A percentile compares a stretch with the other conserved stretches of the same genome.
These are phyloP conservation scores for Colletotrichum cuscutae DNA, from an alignment of 2,329 filamentous ascomycete genomes.

Conservation along the genomic window DNA sequence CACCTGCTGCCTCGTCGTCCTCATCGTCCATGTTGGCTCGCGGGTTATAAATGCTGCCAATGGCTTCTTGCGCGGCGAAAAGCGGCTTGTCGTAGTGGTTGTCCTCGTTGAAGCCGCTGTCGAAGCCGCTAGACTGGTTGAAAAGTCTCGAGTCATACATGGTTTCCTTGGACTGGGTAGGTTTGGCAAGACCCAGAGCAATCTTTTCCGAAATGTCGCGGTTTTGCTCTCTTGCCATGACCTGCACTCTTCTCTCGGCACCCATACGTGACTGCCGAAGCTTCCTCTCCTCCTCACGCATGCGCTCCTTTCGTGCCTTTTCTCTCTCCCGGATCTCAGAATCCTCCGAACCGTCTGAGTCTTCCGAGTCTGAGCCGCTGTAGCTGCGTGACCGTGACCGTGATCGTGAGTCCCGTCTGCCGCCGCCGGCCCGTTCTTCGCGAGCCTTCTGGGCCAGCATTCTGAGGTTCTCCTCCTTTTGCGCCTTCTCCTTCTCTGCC, in stretches of 20 bases:
- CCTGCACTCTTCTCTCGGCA: conserved; percentile 87
- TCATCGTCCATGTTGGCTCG: conserved; percentile 78
- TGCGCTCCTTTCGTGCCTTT: conserved; percentile 79
- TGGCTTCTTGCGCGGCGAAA: conserved; percentile 94
- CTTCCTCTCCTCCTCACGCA: conserved; percentile 87
- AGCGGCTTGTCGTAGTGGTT: conserved; percentile 97
- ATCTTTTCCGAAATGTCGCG: conserved; percentile 98
- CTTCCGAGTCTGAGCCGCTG: conserved; percentile 60
- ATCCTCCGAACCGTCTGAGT: conserved; percentile 69
- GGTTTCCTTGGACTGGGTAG: conserved; percentile 87
- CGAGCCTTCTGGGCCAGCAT: conserved; percentile 90
- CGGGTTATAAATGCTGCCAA: conserved; percentile 93
- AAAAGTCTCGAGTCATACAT: conserved; percentile 98
- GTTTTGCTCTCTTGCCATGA: conserved; percentile 94
- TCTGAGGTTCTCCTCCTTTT: conserved; percentile 93
- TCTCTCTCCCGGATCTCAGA: conserved; percentile 81
- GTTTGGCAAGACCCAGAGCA: conserved; percentile 92
- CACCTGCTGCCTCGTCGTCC: conserved; percentile 81
- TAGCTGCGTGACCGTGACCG: conserved; percentile 60
- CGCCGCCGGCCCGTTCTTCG: conserved; percentile 75
- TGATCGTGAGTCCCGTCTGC: conserved; percentile 55
- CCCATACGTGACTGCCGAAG: conserved; percentile 96
- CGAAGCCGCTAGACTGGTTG: conserved; percentile 92
- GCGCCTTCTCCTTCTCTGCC: conserved; percentile 94
- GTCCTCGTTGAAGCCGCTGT: conserved; percentile 95